Conservation (phyloP, 2,329 filamentous ascomycete species). For the Sporothrix schenckii region DNA sequence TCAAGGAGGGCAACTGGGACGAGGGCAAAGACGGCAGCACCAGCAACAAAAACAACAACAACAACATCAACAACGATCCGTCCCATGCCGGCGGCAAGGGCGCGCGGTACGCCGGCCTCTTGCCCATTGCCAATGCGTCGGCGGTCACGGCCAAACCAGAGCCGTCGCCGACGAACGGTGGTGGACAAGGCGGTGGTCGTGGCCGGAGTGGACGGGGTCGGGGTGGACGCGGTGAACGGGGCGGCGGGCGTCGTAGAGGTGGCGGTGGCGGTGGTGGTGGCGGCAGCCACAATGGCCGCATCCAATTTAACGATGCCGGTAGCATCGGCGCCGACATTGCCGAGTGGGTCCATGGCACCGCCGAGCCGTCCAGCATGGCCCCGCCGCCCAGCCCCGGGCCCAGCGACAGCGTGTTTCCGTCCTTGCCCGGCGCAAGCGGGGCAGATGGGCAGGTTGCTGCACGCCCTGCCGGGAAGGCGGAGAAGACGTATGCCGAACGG, state of each 20-base stretch:
- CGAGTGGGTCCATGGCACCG: constrained; percentile 36
- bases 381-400: constrained; percentile 41
- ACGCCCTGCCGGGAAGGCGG: background rate
- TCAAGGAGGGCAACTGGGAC: constrained; percentile 61
- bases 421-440: constrained; percentile 41
- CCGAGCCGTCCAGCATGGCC: constrained; percentile 35
- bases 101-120: constrained; percentile 24
- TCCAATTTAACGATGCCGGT: constrained; percentile 34
- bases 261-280: constrained; percentile 44
- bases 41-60: background rate
- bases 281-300: constrained; percentile 38
- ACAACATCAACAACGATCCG: too few species aligned
- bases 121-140: constrained; percentile 19
- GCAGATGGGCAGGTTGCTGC: background rate
- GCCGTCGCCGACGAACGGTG: constrained; percentile 30
- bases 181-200: constrained; percentile 37
- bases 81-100: background rate
- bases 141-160: background rate
- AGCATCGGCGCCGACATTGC: constrained; percentile 36
- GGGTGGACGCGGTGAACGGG: constrained; percentile 42
- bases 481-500: background rate
- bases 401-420: constrained; percentile 47
- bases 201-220: constrained; percentile 41
- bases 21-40: constrained; percentile 52
- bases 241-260: constrained; percentile 40